These are phyloP conservation scores for Stagonosporopsis chrysanthemi DNA, from an alignment of 2,329 filamentous ascomycete species.

Conservation along the genomic window DNA sequence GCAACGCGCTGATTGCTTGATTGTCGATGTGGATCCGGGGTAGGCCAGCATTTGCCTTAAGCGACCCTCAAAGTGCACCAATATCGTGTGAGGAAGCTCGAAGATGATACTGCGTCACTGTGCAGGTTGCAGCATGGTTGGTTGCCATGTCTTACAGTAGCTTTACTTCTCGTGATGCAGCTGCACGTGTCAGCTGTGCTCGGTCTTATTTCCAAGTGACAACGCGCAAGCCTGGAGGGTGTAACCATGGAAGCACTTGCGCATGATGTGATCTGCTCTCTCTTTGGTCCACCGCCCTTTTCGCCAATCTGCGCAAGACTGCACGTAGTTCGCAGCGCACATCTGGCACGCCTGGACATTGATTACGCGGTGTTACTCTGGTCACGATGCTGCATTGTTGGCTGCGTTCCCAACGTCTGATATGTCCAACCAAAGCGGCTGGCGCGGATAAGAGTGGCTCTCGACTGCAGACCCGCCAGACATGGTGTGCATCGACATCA, in stretches of 20 bases:
- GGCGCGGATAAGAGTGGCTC: too few relatives aligned
- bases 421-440: background rate
- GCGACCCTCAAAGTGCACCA: background rate
- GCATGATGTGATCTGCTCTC: conserved; percentile 7
- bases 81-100: conserved; percentile 12
- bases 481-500: too few relatives aligned
- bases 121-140: conserved; percentile 12
- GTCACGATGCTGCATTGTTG: too few relatives aligned
- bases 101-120: conserved; percentile 1
- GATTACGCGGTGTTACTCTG: background rate
- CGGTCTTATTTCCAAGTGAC: conserved; percentile 3
- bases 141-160: background rate
- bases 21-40: conserved; percentile 15
- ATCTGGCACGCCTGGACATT: background rate
- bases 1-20: conserved; percentile 8
- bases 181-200: conserved; percentile 11
- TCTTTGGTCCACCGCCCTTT: conserved; percentile 6
- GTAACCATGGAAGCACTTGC: conserved; percentile 11
- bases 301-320: conserved; percentile 1
- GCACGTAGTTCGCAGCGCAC: background rate
- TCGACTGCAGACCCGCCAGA: background rate
- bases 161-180: conserved; percentile 18
- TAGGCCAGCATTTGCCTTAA: conserved; percentile 16
- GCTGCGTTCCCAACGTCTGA: too few relatives aligned
- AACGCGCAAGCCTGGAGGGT: conserved; percentile 10